phyloP scores from a whole-genome alignment of 176 grass and related monocot species.

The Aegilops umbellulata region DNA sequence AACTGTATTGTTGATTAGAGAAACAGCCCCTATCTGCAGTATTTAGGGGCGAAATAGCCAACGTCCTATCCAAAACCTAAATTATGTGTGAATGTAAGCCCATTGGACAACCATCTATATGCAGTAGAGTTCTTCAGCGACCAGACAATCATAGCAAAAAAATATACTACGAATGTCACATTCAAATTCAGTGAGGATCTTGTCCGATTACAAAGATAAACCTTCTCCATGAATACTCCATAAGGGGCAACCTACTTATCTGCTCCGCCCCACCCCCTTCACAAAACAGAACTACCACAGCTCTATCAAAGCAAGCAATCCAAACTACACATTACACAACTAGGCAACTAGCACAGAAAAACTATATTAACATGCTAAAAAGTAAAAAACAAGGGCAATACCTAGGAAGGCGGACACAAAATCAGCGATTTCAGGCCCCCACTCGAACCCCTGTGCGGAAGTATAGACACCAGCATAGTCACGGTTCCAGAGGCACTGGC shows the following conservation, averaged over 20 bases:
- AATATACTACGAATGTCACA: not conserved
- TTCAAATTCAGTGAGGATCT: constrained; percentile 3
- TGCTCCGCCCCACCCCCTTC: not conserved
- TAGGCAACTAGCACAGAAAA: not conserved
- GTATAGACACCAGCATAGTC: constrained; percentile 69
- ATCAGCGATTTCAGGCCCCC: constrained; percentile 54
- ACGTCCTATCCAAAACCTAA: not conserved
- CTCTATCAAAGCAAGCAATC: not conserved
- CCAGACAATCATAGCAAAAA: not conserved
- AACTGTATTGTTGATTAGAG: not conserved
- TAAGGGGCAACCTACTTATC: not conserved
- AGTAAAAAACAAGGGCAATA: not conserved
- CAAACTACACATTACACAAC: not conserved
- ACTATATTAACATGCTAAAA: not conserved
- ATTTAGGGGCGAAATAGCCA: not conserved
- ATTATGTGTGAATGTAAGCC: not conserved
- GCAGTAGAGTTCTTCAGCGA: not conserved
- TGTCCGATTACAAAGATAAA: not conserved
- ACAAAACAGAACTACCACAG: not conserved
- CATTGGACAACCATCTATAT: not conserved
- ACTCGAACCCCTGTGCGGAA: constrained; percentile 56
- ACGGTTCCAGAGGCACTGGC: constrained; percentile 84
- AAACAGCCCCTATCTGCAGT: not conserved
- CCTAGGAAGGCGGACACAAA: constrained; percentile 75
- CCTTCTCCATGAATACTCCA: not conserved